Conservation (phyloP, 352 stramenopile species). For the Globisporangium nodosum region DNA sequence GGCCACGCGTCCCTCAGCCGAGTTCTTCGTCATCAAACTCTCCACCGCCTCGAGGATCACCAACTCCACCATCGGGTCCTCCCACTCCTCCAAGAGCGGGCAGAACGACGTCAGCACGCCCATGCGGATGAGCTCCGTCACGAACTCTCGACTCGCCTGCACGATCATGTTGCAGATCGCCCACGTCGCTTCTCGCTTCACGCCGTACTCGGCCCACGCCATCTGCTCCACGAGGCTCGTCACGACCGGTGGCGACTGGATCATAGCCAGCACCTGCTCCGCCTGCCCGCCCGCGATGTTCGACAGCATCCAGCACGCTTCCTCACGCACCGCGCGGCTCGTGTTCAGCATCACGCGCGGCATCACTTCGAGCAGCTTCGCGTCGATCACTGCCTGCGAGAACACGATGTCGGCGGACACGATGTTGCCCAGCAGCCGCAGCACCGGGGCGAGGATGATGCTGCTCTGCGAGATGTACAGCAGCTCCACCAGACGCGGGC, state of each 20-base stretch:
- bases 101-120: constrained; percentile 69
- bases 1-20: constrained; percentile 45
- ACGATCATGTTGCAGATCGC: constrained; percentile 86
- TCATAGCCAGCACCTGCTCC: constrained; percentile 72
- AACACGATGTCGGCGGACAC: constrained; percentile 73
- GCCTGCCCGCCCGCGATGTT: constrained; percentile 77
- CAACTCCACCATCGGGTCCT: constrained; percentile 82
- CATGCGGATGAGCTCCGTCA: constrained; percentile 63
- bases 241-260: constrained; percentile 64
- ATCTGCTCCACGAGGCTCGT: constrained; percentile 71
- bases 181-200: constrained; percentile 83
- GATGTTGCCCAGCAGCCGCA: constrained; percentile 79
- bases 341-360: constrained; percentile 78
- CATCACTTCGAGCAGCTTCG: constrained; percentile 74
- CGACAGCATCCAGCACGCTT: constrained; percentile 85
- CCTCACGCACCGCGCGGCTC: constrained; percentile 72
- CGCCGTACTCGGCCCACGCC: constrained; percentile 81
- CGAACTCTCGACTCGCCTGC: constrained; percentile 46
- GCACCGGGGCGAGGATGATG: constrained; percentile 73
- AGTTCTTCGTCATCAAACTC: constrained; percentile 62
- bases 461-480: constrained; percentile 81
- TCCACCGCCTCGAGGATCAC: constrained; percentile 81
- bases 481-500: constrained; percentile 69
- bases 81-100: constrained; percentile 74
- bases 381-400: constrained; percentile 72